These are phyloP conservation scores for Botrytis hyacinthi DNA, from an alignment of 2,329 filamentous ascomycete genomes.

Conservation along the genomic window DNA sequence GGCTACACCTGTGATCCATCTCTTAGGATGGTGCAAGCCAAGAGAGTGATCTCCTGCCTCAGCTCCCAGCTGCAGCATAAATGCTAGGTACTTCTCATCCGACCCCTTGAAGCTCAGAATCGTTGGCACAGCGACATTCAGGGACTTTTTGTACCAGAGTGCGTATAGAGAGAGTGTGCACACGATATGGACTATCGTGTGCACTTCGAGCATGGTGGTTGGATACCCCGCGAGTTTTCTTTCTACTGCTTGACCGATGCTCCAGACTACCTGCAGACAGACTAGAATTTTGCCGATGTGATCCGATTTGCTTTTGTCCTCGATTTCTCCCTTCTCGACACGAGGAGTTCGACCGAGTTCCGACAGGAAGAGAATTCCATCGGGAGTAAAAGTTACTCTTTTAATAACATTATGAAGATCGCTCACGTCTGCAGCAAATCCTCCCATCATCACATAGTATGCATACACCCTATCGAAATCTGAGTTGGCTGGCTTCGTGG, in stretches of 20 bases:
- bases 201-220: conserved; percentile 27
- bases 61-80: background rate
- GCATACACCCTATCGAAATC: too few relatives aligned
- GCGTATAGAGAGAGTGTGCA: conserved; percentile 24
- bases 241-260: conserved; percentile 22
- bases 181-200: conserved; percentile 33
- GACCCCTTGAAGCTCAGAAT: conserved; percentile 13
- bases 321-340: too few relatives aligned
- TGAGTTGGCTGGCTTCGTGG: too few relatives aligned
- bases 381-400: too few relatives aligned
- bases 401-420: too few relatives aligned
- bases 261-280: background rate
- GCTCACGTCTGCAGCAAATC: too few relatives aligned
- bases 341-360: too few relatives aligned
- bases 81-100: background rate
- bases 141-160: conserved; percentile 24
- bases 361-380: too few relatives aligned
- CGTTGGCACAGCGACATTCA: conserved; percentile 16
- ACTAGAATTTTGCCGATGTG: too few relatives aligned
- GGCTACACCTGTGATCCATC: background rate
- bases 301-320: too few relatives aligned
- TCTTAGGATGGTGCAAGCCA: background rate
- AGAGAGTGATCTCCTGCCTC: background rate
- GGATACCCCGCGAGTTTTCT: conserved; percentile 4
- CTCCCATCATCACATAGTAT: too few relatives aligned